Evolutionary conservation across 2,329 filamentous ascomycete genomes (phyloP), one percentile per base, ranked within the genome.

Genomic region (Acrocalymma vagum): DNA sequence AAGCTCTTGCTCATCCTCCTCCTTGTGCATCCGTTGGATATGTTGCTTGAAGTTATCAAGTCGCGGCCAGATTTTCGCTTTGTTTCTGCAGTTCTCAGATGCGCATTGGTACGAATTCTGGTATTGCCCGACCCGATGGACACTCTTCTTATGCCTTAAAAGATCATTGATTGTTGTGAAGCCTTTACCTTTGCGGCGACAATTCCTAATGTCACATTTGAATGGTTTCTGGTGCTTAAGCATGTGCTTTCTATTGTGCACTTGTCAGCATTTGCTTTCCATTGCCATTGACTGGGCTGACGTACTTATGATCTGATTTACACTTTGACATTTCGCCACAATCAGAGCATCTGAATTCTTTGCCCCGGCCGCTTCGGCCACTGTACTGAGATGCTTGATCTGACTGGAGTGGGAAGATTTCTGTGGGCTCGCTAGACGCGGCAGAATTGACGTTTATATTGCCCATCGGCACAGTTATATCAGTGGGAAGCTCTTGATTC

Each of bases 31-130:
- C 9, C 86, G 81, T 33, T 73, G 76, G 29, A 95, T 77, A 62
- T 96, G 92, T 23, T 86, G 83, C 46, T 85, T 85, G 66, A 96
- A 96, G 60, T 96, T 96, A 67, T 96, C 92, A 34, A 85, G 76
- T 15, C 92, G 82, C 1, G 87, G 86, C 89, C 89, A 96, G 23
- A 78, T 72, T 64, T 95, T 95, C 1, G 73, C 73, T 47, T 76
- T 84, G 16, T 74, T 79, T 16, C 72, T 75, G 57, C 87, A 90
- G 15, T 72, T 58, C 6, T 69, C 69, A 5, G 80, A 72, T 34
- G 76, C 77, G 62, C 88, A 94, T 40, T 76, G 78, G 51, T 79
- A 89, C 0, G 71, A 72, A 7, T 77, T 76, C 2, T 73, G 71
- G 17, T 58, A 63, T 43, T 69, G 72, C 25, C 56, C 71, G 35